These are phyloP conservation scores for Trichophyton verrucosum DNA, from an alignment of 2,329 filamentous ascomycete genomes.

Conservation along the genomic window DNA sequence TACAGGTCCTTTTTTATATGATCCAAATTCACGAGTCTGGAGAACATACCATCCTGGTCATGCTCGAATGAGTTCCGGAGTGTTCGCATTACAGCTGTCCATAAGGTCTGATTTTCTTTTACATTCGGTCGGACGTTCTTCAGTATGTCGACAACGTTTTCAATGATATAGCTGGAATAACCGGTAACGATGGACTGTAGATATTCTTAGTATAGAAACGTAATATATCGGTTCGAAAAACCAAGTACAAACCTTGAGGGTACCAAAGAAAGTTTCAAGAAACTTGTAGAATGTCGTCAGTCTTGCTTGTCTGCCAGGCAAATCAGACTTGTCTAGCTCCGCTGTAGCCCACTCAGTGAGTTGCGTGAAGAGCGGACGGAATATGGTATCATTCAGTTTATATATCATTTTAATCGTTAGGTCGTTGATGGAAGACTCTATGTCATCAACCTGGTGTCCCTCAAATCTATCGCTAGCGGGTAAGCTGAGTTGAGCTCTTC, in stretches of 20 bases:
- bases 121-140: slow-evolving; percentile 25
- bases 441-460: slow-evolving; percentile 37
- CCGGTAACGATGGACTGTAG: slow-evolving; percentile 71
- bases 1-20: slow-evolving; percentile 4
- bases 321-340: slow-evolving; percentile 50
- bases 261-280: slow-evolving; percentile 64
- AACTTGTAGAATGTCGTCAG: slow-evolving; percentile 72
- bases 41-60: slow-evolving; percentile 59
- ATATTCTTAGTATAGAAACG: background rate
- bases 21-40: background rate
- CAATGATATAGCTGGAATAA: slow-evolving; percentile 76
- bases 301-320: slow-evolving; percentile 46
- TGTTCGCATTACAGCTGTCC: slow-evolving; percentile 57
- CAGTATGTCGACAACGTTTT: slow-evolving; percentile 57
- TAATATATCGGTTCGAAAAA: background rate
- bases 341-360: slow-evolving; percentile 69
- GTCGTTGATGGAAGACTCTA: slow-evolving; percentile 56
- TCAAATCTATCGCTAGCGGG: slow-evolving; percentile 31
- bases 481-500: slow-evolving; percentile 25
- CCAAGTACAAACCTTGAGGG: slow-evolving; percentile 49
- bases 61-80: slow-evolving; percentile 67
- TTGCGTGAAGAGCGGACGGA: slow-evolving; percentile 78
- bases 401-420: slow-evolving; percentile 80
- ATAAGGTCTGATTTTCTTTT: slow-evolving; percentile 47
- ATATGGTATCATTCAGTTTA: slow-evolving; percentile 88